A percentile compares a stretch with the other conserved stretches of the same genome.
phyloP scores from a whole-genome alignment of 352 stramenopile species.

The Phytophthora pisi region DNA sequence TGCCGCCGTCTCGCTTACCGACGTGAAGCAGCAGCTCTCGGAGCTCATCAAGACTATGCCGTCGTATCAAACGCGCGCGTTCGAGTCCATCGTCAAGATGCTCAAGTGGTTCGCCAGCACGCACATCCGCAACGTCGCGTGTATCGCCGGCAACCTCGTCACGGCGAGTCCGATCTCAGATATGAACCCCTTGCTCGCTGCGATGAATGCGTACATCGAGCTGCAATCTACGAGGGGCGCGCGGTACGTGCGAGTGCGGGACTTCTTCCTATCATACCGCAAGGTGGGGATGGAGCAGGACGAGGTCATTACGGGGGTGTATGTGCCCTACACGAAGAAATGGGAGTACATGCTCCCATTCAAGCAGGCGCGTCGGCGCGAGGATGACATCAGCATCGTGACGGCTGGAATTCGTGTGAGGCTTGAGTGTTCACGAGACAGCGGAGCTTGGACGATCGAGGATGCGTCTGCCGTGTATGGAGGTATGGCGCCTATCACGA shows the following conservation, averaged over 20 bases:
- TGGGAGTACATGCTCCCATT: conserved; percentile 96
- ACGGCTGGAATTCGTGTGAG: conserved; percentile 92
- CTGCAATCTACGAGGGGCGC: conserved; percentile 43
- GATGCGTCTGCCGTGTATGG: conserved; percentile 67
- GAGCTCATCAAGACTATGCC: conserved; percentile 41
- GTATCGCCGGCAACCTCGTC: conserved; percentile 96
- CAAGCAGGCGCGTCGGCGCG: conserved; percentile 94
- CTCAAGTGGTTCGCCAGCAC: conserved; percentile 97
- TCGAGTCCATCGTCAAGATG: conserved; percentile 85
- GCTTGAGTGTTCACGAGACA: conserved; percentile 59
- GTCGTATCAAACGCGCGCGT: conserved; percentile 51
- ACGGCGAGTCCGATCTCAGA: conserved; percentile 97
- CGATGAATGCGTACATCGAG: conserved; percentile 82
- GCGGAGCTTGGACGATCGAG: conserved; percentile 80
- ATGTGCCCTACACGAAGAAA: conserved; percentile 85
- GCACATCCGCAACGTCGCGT: conserved; percentile 97
- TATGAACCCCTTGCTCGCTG: conserved; percentile 96
- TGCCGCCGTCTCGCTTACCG: conserved; percentile 76
- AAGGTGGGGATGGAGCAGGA: conserved; percentile 88
- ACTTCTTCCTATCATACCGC: conserved; percentile 96
- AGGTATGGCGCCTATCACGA: conserved; percentile 77
- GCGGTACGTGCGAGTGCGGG: conserved; percentile 71
- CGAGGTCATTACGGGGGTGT: conserved; percentile 93
- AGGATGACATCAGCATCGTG: conserved; percentile 98
- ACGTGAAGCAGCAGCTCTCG: conserved; percentile 71